phyloP scores from a whole-genome alignment of 768 basidiomycete species.

The Wakefieldia striispora region DNA sequence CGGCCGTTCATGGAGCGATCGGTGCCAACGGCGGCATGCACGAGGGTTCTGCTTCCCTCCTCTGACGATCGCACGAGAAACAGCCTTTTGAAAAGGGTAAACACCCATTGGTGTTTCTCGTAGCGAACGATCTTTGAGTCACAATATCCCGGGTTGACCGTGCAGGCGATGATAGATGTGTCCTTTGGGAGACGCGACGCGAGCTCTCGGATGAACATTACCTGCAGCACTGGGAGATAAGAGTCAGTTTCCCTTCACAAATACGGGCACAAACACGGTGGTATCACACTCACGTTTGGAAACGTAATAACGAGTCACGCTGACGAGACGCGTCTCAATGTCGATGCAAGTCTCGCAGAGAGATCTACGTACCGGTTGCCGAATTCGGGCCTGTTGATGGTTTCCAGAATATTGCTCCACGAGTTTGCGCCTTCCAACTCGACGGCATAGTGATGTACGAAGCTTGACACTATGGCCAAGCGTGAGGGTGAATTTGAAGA shows the following conservation, averaged over 20 bases:
- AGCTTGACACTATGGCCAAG: conserved; percentile 32
- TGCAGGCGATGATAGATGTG: conserved; percentile 17
- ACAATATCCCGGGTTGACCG: conserved; percentile 32
- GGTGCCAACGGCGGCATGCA: conserved; percentile 31
- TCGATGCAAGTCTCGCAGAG: not conserved
- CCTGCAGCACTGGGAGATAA: conserved; percentile 23
- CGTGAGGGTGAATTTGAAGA: conserved; percentile 22
- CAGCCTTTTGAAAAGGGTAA: conserved; percentile 3
- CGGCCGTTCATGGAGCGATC: conserved; percentile 28
- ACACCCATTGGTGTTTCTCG: not conserved
- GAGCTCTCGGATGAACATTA: conserved; percentile 37
- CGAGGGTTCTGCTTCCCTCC: conserved; percentile 34
- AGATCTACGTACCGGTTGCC: conserved; percentile 16
- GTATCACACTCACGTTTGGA: conserved; percentile 23
- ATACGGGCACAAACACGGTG: not conserved
- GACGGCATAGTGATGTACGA: conserved; percentile 20
- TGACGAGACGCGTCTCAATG: not conserved
- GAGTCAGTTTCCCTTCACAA: not conserved
- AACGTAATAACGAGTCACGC: conserved; percentile 18
- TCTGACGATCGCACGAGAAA: conserved; percentile 30
- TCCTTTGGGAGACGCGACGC: conserved; percentile 23
- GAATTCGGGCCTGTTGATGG: conserved; percentile 22
- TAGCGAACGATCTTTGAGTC: conserved; percentile 27
- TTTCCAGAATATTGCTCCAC: conserved; percentile 22
- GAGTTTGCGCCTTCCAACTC: conserved; percentile 2